Percentiles rank a stretch among this genome's conserved stretches.
phyloP scores from a whole-genome alignment of 768 basidiomycete species.

The Auricularia sp. region DNA sequence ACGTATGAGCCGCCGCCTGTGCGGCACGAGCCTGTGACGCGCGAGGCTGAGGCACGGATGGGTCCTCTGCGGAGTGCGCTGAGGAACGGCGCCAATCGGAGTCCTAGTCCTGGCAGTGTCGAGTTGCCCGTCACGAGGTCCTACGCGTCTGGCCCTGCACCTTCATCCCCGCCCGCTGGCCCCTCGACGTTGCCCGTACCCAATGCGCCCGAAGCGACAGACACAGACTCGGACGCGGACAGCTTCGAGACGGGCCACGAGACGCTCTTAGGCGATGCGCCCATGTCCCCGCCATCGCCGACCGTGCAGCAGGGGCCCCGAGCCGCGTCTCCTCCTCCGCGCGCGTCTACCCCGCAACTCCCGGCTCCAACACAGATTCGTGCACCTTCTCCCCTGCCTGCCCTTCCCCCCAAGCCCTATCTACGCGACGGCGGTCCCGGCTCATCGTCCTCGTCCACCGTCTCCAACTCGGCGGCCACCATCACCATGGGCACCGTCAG shows the following conservation, averaged over 20 bases:
- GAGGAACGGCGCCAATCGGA: background rate
- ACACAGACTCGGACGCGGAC: background rate
- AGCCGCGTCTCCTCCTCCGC: conserved; percentile 10
- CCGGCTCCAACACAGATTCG: background rate
- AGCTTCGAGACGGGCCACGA: conserved; percentile 57
- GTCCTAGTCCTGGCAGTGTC: conserved; percentile 3
- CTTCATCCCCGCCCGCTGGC: background rate
- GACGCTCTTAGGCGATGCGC: conserved; percentile 31
- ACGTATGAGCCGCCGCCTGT: background rate
- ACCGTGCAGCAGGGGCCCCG: background rate
- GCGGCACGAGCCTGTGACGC: background rate
- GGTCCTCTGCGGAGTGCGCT: conserved; percentile 9
- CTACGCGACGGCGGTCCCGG: background rate
- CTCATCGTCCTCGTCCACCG: background rate
- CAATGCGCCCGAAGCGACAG: background rate
- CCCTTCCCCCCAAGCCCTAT: background rate
- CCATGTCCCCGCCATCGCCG: conserved; percentile 10
- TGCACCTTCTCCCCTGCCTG: background rate
- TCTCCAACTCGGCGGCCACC: background rate
- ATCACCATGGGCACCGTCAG: conserved; percentile 10
- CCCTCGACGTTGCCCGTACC: background rate
- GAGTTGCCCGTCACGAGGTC: background rate
- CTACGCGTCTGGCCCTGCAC: background rate
- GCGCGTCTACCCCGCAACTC: conserved; percentile 15
- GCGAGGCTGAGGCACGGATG: conserved; percentile 1